Evolutionary conservation across 345 rosid genomes (phyloP), one percentile per base, ranked within the genome.

Genomic region (Turnera subulata): DNA sequence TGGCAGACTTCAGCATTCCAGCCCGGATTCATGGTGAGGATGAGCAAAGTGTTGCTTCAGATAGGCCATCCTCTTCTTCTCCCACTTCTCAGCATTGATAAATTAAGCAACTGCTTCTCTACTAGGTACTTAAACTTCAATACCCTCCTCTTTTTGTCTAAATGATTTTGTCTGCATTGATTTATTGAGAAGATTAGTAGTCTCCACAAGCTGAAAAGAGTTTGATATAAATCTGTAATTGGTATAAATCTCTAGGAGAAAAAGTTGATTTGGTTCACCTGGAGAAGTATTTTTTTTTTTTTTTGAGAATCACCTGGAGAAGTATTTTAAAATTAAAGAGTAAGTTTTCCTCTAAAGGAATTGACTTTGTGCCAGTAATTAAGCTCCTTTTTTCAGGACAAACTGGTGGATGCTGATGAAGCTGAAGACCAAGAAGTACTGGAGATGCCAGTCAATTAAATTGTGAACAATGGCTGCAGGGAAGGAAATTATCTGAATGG

Each of bases 21-120:
- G 67, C 72, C 0, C 64, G 74, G 57, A 72, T 81, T 62, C 85
- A 74, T 40, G 83, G 85, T 16, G 80, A 77, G 26, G 81, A 67
- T 48, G 74, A 69, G 13, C 69, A 68, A 33, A 54, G 64, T 63
- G 70, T 65, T 51, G 75, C 65, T 58, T 76, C 78, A 16, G 72
- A 78, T 44, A 71, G 67, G 66, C 78, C 80, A 20, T 67, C 86
- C 55, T 70, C 86, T 68, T 75, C 85, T 72, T 76, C 77, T 59
- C 73, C 85, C 53, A 61, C 59, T 68, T 75, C 78, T 48, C 71
- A 68, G 53, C 71, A 44, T 50, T 69, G 73, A 76, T 35, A 22
- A 23, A 20, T 56, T 58, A 57, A 40, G 18, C 40, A 11, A 26
- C 6, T 22, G 42, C 23, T 46, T 13, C 18, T 37, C 52, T 17